phyloP scores from a whole-genome alignment of 441 rosid genomes.

The Adansonia rubrostipa region DNA sequence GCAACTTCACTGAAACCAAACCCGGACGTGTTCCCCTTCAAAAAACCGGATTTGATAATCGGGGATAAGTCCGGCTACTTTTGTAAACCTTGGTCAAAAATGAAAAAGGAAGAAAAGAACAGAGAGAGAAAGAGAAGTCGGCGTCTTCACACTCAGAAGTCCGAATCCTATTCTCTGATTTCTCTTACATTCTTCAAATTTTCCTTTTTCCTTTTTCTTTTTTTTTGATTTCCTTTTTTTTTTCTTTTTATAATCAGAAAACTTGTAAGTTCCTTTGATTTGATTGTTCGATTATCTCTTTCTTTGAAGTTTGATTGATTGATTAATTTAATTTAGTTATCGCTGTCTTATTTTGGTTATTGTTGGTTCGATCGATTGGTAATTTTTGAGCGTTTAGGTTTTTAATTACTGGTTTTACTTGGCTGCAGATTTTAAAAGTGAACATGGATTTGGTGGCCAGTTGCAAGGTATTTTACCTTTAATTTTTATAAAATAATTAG shows the following conservation, averaged over 20 bases:
- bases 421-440: conserved; percentile 37
- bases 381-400: conserved; percentile 33
- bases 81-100: conserved; percentile 44
- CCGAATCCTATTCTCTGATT: conserved; percentile 48
- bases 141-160: conserved; percentile 25
- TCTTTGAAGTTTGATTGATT: conserved; percentile 10
- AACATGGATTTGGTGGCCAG: conserved; percentile 79
- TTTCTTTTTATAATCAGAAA: not conserved
- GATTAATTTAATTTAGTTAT: conserved; percentile 1
- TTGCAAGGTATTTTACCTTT: conserved; percentile 64
- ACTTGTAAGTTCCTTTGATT: conserved; percentile 34
- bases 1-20: conserved; percentile 48
- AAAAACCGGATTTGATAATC: conserved; percentile 72
- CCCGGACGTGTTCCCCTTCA: conserved; percentile 68
- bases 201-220: not conserved
- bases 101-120: conserved; percentile 5
- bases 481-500: not conserved
- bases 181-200: conserved; percentile 13
- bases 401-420: conserved; percentile 34
- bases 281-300: not conserved
- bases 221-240: no score
- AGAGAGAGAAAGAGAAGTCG: conserved; percentile 39
- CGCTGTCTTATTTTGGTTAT: not conserved
- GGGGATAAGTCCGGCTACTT: conserved; percentile 73
- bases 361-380: conserved; percentile 48